These are phyloP conservation scores for Ogataea nitratoaversa DNA, from an alignment of 805 yeast species.

Conservation along the genomic window DNA sequence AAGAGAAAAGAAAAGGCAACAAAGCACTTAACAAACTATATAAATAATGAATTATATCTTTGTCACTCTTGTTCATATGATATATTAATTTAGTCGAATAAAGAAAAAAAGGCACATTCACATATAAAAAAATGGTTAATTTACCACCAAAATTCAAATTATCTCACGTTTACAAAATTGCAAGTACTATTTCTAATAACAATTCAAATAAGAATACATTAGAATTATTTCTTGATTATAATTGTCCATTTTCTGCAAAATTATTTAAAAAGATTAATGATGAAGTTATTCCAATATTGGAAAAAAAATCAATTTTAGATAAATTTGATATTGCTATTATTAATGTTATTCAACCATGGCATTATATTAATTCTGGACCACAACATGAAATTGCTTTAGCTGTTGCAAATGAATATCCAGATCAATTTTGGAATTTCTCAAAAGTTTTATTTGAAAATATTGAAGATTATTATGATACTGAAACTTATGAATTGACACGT, in stretches of 20 bases:
- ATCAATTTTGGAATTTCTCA: constrained; percentile 54
- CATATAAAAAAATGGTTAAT: constrained; percentile 22
- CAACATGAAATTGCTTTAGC: constrained; percentile 71
- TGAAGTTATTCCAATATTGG: constrained; percentile 50
- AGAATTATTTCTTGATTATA: constrained; percentile 69
- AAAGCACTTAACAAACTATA: too few relatives aligned
- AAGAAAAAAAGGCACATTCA: background rate
- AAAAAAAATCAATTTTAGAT: constrained; percentile 38
- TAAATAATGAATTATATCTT: too few relatives aligned
- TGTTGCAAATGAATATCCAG: constrained; percentile 54
- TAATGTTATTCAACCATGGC: constrained; percentile 90
- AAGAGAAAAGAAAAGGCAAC: too few relatives aligned
- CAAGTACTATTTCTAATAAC: background rate
- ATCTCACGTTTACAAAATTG: constrained; percentile 19
- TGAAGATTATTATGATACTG: constrained; percentile 56
- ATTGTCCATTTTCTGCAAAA: constrained; percentile 72
- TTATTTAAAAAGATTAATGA: constrained; percentile 52
- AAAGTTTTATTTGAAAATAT: constrained; percentile 52
- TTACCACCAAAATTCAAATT: constrained; percentile 18
- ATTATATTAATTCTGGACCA: constrained; percentile 58
- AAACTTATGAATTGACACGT: constrained; percentile 49
- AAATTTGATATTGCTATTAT: constrained; percentile 58
- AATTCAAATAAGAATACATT: constrained; percentile 27
- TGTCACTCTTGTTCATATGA: background rate
- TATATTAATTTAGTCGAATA: too few relatives aligned